phyloP scores from a whole-genome alignment of 2,329 filamentous ascomycete genomes.

The Penicillium griseofulvum region DNA sequence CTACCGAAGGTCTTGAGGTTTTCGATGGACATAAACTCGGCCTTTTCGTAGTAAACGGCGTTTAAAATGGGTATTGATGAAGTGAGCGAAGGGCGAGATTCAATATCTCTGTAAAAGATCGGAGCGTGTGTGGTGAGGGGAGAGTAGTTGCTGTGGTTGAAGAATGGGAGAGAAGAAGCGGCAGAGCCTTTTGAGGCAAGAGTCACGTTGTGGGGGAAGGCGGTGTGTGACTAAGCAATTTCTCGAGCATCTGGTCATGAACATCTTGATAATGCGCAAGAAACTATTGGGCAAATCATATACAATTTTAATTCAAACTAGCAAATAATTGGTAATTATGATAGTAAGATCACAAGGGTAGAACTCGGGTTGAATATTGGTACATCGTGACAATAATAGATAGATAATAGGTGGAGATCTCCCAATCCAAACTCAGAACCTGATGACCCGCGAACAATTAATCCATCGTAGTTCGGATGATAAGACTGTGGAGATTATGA shows the following conservation, averaged over 20 bases:
- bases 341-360: slow-evolving; percentile 5
- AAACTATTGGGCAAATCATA: background rate
- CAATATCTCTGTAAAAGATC: slow-evolving; percentile 32
- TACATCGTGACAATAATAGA: slow-evolving; percentile 7
- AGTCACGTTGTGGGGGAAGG: slow-evolving; percentile 33
- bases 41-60: slow-evolving; percentile 57
- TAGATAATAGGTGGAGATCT: background rate
- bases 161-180: slow-evolving; percentile 29
- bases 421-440: background rate
- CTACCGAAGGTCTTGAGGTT: slow-evolving; percentile 94
- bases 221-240: slow-evolving; percentile 34
- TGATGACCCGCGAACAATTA: background rate
- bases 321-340: background rate
- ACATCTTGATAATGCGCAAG: slow-evolving; percentile 1
- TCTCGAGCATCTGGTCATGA: background rate
- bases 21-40: slow-evolving; percentile 98
- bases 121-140: slow-evolving; percentile 16
- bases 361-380: slow-evolving; percentile 10
- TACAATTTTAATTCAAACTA: background rate
- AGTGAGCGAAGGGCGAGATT: slow-evolving; percentile 32
- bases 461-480: background rate
- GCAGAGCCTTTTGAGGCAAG: slow-evolving; percentile 39
- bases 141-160: slow-evolving; percentile 25
- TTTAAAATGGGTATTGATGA: slow-evolving; percentile 41
- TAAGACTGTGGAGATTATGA: slow-evolving; percentile 2